Base-by-base conservation (phyloP, 1,284 basidiomycete species). In the Apiotrichum sp. region DNA sequence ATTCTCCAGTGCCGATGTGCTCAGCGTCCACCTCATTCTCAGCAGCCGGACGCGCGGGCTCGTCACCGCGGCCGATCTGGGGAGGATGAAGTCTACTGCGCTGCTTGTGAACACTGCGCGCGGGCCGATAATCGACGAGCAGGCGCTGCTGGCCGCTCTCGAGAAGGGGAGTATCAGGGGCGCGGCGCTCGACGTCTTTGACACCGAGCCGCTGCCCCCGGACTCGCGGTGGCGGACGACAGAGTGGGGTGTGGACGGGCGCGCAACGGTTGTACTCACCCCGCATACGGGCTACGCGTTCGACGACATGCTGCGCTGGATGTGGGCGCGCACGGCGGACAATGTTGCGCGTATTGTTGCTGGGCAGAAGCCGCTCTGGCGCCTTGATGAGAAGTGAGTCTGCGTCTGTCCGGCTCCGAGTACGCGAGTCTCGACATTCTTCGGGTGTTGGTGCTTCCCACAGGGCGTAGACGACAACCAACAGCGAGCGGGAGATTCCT, bases 171-270 rank as follows among this genome's bases (percentile, higher is more conserved):
- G 55, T 45, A 64, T 71, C 6, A 50, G 58, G 5, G 75, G 71
- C 8, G 68, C 65, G 0, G 73, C 67, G 3, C 43, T 72, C 16
- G 73, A 75, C 55, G 84, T 86, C 0, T 86, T 80, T 65, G 82
- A 85, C 45, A 64, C 80, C 40, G 84, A 86, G 63, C 84, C 84
- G 6, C 71, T 86, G 41, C 83, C 83, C 3, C 61, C 79, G 29
- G 78, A 82, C 50, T 86, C 44, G 74, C 82, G 44, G 74, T 70
- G 49, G 70, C 81, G 59, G 70, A 79, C 40, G 82, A 84, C 61
- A 79, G 33, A 54, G 39, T 66, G 65, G 65, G 65, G 65, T 29
- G 5, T 50, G 83, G 14, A 83, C 80, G 16, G 64, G 11, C 50
- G 64, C 47, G 34, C 47, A 4, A 49, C 57, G 50, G 61, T 63